These are phyloP conservation scores for Mycena vitilis DNA, from an alignment of 768 basidiomycete genomes.

Conservation along the genomic window DNA sequence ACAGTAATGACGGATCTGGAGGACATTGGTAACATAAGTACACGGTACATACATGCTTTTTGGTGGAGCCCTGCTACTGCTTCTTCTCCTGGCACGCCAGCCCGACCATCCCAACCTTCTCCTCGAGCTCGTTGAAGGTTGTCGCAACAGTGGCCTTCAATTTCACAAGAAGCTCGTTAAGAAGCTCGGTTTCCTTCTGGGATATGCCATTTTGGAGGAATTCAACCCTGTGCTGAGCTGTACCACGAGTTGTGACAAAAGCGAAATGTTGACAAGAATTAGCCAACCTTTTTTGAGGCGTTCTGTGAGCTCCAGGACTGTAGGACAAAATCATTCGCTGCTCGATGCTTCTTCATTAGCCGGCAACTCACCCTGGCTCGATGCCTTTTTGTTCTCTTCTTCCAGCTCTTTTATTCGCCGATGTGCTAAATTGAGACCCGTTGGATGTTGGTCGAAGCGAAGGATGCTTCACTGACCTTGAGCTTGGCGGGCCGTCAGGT, in stretches of 20 bases:
- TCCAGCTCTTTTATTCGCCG: background rate
- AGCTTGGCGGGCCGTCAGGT: background rate
- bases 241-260: background rate
- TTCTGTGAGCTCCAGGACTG: background rate
- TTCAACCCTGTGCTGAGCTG: background rate
- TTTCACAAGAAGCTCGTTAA: background rate
- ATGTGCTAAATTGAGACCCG: background rate
- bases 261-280: too few relatives aligned
- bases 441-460: too few relatives aligned
- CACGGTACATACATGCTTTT: background rate
- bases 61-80: background rate
- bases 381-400: background rate
- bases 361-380: background rate
- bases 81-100: too few relatives aligned
- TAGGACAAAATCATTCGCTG: background rate
- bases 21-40: background rate
- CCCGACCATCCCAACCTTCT: too few relatives aligned
- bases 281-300: background rate
- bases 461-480: background rate
- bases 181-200: background rate
- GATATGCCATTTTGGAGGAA: background rate
- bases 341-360: background rate
- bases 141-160: background rate
- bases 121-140: background rate
- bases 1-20: slow-evolving; percentile 5